These are phyloP conservation scores for Pseudohyphozyma bogoriensis DNA, from an alignment of 768 basidiomycete genomes.

Conservation along the genomic window DNA sequence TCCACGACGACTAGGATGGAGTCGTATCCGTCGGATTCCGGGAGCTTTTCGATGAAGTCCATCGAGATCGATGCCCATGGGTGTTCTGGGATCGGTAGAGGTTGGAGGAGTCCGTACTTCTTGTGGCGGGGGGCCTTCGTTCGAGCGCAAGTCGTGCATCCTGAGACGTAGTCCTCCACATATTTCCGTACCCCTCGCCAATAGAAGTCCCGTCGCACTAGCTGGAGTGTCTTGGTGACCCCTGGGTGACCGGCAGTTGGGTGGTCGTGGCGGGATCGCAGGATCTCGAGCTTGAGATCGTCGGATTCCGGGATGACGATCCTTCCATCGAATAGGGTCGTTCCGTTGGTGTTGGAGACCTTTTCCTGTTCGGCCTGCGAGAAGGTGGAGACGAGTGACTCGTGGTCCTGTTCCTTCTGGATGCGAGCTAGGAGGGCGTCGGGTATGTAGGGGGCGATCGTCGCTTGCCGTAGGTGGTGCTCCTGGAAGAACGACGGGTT, in stretches of 20 bases:
- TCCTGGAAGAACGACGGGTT: neutral
- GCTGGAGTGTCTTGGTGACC: conserved; percentile 35
- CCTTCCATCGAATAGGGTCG: conserved; percentile 32
- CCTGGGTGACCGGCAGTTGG: conserved; percentile 44
- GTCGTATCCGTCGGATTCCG: conserved; percentile 36
- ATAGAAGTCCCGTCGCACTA: conserved; percentile 40
- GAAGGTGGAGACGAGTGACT: too few relatives aligned
- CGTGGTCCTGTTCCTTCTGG: too few relatives aligned
- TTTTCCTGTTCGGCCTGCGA: too few relatives aligned
- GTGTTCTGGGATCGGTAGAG: conserved; percentile 32
- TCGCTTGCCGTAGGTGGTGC: too few relatives aligned
- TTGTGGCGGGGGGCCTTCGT: conserved; percentile 38
- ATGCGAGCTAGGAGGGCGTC: too few relatives aligned
- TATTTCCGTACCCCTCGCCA: conserved; percentile 39
- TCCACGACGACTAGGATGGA: conserved; percentile 42
- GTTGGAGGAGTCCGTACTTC: conserved; percentile 39
- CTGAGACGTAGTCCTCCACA: conserved; percentile 37
- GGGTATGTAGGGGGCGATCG: too few relatives aligned
- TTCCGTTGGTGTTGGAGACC: neutral
- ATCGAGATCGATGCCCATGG: conserved; percentile 40
- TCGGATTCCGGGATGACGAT: conserved; percentile 38
- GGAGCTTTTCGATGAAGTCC: conserved; percentile 37
- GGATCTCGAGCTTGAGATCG: conserved; percentile 21
- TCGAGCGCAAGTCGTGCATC: conserved; percentile 40
- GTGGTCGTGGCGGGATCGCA: conserved; percentile 40